phyloP scores from a whole-genome alignment of 192 early-diverging fungal species.

The Pecoramyces ruminantium region DNA sequence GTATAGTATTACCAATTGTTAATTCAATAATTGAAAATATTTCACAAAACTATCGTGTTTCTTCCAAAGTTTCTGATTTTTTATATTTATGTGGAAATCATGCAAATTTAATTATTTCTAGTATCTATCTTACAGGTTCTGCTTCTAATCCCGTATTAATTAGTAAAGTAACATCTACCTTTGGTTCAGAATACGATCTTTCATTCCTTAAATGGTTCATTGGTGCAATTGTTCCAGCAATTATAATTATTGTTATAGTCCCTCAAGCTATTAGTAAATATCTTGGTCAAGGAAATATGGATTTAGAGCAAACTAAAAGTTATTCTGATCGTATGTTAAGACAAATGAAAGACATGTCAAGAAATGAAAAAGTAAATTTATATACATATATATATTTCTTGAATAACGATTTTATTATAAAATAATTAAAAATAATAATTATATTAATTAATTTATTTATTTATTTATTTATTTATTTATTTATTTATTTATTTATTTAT shows the following conservation, averaged over 20 bases:
- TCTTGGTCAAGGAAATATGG: background rate
- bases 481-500: no score
- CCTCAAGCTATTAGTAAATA: background rate
- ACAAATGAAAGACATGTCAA: constrained; percentile 9
- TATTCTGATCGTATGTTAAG: constrained; percentile 5
- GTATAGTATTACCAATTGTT: constrained; percentile 60
- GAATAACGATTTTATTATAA: no score
- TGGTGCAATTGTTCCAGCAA: background rate
- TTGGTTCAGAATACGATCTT: constrained; percentile 7
- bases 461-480: no score
- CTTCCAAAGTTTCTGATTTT: background rate
- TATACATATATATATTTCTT: no score
- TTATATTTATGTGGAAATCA: background rate
- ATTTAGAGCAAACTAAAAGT: constrained; percentile 3
- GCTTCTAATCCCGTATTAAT: constrained; percentile 54
- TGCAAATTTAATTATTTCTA: background rate
- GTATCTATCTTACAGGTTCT: constrained; percentile 35
- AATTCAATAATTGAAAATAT: constrained; percentile 31
- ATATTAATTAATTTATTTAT: no score
- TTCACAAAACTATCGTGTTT: constrained; percentile 33
- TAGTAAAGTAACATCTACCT: constrained; percentile 31
- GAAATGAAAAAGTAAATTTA: constrained; percentile 3
- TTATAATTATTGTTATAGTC: background rate
- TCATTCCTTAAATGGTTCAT: background rate
- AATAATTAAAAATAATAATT: no score